phyloP scores from a whole-genome alignment of 2,329 filamentous ascomycete species.

The Aspergillus neoniger region DNA sequence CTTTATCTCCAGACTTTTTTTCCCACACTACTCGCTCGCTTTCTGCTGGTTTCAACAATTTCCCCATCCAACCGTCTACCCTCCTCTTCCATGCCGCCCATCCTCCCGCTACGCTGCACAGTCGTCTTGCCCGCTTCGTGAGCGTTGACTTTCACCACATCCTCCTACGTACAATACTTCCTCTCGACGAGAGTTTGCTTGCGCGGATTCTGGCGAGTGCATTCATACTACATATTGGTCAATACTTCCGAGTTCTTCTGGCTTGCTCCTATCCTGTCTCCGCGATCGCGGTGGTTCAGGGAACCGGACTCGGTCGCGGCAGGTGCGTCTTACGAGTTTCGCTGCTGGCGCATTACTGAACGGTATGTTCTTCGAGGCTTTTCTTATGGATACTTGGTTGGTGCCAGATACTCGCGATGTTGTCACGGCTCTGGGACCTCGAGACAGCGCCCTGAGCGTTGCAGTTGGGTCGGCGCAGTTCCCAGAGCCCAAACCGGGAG shows the following conservation, averaged over 20 bases:
- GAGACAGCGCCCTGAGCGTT: slow-evolving; percentile 7
- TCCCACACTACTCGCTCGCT: slow-evolving; percentile 11
- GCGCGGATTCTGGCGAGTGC: slow-evolving; percentile 14
- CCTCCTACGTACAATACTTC: slow-evolving; percentile 7
- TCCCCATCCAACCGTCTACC: slow-evolving; percentile 17
- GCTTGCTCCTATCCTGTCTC: slow-evolving; percentile 9
- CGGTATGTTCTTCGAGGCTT: slow-evolving; percentile 35
- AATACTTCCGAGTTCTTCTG: slow-evolving; percentile 9
- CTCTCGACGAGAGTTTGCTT: slow-evolving; percentile 19
- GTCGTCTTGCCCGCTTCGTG: slow-evolving; percentile 38
- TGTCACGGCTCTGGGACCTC: background rate
- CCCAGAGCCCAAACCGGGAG: slow-evolving; percentile 22
- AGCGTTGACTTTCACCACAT: slow-evolving; percentile 28
- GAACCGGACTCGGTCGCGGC: slow-evolving; percentile 38
- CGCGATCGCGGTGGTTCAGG: slow-evolving; percentile 29
- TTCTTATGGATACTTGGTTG: slow-evolving; percentile 14
- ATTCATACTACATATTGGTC: slow-evolving; percentile 15
- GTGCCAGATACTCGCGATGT: slow-evolving; percentile 8
- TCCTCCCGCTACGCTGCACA: slow-evolving; percentile 33
- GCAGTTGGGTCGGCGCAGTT: slow-evolving; percentile 25
- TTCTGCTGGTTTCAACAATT: slow-evolving; percentile 11
- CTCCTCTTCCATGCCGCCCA: slow-evolving; percentile 35
- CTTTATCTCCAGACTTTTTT: slow-evolving; percentile 4
- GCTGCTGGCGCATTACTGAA: slow-evolving; percentile 41
- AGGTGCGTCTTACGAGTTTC: slow-evolving; percentile 32